Percentiles rank a stretch among this genome's conserved stretches.
Conservation (phyloP, 352 stramenopile genomes). For the Phytophthora multivora region DNA sequence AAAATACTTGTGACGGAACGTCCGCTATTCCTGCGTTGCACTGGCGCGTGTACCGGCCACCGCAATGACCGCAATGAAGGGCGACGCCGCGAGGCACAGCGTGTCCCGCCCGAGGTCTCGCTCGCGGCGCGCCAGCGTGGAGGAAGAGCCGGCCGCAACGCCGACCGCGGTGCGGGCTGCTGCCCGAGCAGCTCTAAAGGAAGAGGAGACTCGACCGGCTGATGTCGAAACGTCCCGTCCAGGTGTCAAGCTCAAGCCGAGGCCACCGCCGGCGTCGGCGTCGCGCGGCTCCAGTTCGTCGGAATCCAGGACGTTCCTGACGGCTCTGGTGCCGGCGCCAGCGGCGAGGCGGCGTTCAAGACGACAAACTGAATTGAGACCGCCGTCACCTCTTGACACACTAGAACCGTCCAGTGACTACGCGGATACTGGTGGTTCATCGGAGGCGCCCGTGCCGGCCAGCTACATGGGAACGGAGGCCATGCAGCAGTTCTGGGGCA, state of each 20-base stretch:
- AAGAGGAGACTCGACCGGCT: conserved; percentile 31
- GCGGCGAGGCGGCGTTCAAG: conserved; percentile 3
- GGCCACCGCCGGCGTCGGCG: conserved; percentile 8
- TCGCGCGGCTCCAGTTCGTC: conserved; percentile 5
- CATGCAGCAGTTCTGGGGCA: conserved; percentile 66
- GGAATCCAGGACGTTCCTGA: conserved; percentile 51
- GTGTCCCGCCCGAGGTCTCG: conserved; percentile 14
- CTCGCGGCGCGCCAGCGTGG: conserved; percentile 11
- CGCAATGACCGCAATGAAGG: conserved; percentile 22
- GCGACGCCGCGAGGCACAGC: conserved; percentile 15
- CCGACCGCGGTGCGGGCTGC: conserved; percentile 22
- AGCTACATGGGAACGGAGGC: conserved; percentile 73
- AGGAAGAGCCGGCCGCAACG: conserved; percentile 15
- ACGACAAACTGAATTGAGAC: conserved; percentile 29
- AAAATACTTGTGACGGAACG: background rate
- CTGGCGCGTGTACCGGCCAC: background rate
- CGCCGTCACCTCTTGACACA: conserved; percentile 66
- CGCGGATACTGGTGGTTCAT: background rate
- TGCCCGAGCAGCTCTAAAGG: conserved; percentile 33
- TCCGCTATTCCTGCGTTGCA: conserved; percentile 12
- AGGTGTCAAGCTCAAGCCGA: conserved; percentile 19
- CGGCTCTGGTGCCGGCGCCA: conserved; percentile 33
- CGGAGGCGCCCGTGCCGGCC: conserved; percentile 22
- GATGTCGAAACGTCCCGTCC: conserved; percentile 11
- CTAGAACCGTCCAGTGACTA: conserved; percentile 35